These are phyloP conservation scores for Agaricales sp. DNA, from an alignment of 1,284 basidiomycete species.

Conservation along the genomic window DNA sequence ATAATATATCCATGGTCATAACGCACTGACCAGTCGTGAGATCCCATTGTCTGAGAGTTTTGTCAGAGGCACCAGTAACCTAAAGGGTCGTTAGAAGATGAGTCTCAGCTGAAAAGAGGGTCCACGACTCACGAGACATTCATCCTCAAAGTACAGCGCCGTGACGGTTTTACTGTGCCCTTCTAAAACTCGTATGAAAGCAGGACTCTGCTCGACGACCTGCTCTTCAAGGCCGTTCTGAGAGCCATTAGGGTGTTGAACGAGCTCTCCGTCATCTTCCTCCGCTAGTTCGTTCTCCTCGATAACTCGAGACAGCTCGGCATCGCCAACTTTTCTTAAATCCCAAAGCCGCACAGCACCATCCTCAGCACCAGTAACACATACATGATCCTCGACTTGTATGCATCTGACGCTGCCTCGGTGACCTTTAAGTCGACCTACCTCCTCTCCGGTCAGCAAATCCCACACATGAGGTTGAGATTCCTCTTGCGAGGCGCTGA, in stretches of 20 bases:
- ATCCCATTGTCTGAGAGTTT: conserved; percentile 98
- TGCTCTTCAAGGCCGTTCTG: conserved; percentile 20
- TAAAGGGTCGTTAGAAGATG: conserved; percentile 20
- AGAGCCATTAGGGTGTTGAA: conserved; percentile 25
- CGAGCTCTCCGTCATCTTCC: conserved; percentile 45
- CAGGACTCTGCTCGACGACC: conserved; percentile 24
- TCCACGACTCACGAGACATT: conserved; percentile 62
- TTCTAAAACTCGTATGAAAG: conserved; percentile 74
- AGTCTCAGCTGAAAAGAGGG: conserved; percentile 3
- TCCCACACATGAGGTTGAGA: conserved; percentile 83
- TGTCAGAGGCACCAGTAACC: conserved; percentile 97
- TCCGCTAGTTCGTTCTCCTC: conserved; percentile 41
- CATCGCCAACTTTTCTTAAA: conserved; percentile 64
- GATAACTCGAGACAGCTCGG: conserved; percentile 48
- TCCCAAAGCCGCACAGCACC: conserved; percentile 85
- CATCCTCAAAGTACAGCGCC: conserved; percentile 90
- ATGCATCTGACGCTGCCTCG: conserved; percentile 76
- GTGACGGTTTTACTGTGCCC: conserved; percentile 93
- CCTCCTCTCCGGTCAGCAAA: conserved; percentile 69
- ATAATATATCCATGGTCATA: conserved; percentile 99
- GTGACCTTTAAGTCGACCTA: conserved; percentile 77
- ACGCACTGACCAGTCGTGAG: conserved; percentile 95
- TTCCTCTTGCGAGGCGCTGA: conserved; percentile 78
- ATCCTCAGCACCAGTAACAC: conserved; percentile 86
- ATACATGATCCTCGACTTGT: conserved; percentile 90